Percentiles rank a stretch among this genome's conserved stretches.
These are phyloP conservation scores for Scheffersomyces stambukii DNA, from an alignment of 1,139 yeast genomes.

Conservation along the genomic window DNA sequence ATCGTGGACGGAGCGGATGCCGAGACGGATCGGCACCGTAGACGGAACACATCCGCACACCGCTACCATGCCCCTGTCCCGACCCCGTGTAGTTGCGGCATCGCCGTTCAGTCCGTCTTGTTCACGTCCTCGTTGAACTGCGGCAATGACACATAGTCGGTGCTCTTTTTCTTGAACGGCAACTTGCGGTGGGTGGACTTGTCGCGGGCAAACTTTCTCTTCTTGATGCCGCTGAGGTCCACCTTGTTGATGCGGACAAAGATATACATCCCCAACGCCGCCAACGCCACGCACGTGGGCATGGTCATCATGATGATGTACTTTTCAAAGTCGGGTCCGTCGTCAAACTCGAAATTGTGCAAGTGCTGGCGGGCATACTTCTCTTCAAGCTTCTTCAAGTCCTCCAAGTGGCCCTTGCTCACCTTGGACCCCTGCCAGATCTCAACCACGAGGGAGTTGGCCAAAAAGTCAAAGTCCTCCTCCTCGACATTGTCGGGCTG, in stretches of 20 bases:
- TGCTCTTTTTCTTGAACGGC: constrained; percentile 21
- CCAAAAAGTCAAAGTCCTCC: constrained; percentile 55
- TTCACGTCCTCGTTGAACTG: constrained; percentile 18
- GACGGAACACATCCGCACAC: no score
- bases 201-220: constrained; percentile 45
- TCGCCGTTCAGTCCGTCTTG: no score
- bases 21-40: no score
- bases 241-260: constrained; percentile 53
- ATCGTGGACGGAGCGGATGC: no score
- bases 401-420: constrained; percentile 52
- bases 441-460: constrained; percentile 52
- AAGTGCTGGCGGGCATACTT: constrained; percentile 27
- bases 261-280: constrained; percentile 58
- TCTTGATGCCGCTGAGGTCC: constrained; percentile 49
- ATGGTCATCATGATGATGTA: constrained; percentile 62
- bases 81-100: no score
- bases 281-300: constrained; percentile 67
- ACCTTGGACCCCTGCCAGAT: constrained; percentile 58
- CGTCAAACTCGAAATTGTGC: constrained; percentile 48
- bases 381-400: constrained; percentile 42
- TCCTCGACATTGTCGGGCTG: constrained; percentile 68
- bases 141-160: constrained; percentile 24
- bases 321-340: constrained; percentile 59
- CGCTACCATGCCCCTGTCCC: no score
- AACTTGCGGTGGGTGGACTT: constrained; percentile 29